phyloP scores from a whole-genome alignment of 441 rosid genomes.

The Populus hybrid region DNA sequence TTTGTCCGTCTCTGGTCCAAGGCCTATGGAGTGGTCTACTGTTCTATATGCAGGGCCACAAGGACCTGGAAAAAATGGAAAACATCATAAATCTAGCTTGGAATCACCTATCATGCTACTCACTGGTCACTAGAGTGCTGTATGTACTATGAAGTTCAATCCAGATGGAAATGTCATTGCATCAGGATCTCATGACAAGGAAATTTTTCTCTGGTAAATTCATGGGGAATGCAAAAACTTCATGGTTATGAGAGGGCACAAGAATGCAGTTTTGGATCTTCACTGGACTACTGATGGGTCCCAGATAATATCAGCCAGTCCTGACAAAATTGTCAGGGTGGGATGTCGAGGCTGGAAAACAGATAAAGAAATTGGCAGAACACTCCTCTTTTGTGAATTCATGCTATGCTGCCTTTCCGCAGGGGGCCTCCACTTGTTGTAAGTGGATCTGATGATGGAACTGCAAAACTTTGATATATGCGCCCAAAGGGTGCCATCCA shows the following conservation, averaged over 20 bases:
- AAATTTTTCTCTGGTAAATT: constrained; percentile 81
- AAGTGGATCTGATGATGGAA: constrained; percentile 95
- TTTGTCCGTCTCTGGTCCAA: constrained; percentile 57
- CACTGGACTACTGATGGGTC: constrained; percentile 91
- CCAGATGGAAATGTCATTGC: constrained; percentile 79
- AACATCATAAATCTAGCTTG: constrained; percentile 70
- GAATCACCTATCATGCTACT: constrained; percentile 91
- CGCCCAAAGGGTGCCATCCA: constrained; percentile 98
- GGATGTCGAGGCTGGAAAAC: constrained; percentile 91
- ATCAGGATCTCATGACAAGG: constrained; percentile 92
- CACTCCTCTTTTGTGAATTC: constrained; percentile 89
- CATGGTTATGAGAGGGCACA: constrained; percentile 93
- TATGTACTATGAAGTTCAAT: constrained; percentile 87
- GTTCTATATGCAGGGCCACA: constrained; percentile 51
- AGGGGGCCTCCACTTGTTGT: constrained; percentile 89
- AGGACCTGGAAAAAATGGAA: constrained; percentile 56
- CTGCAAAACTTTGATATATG: constrained; percentile 97
- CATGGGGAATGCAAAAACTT: constrained; percentile 91
- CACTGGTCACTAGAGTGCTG: constrained; percentile 76
- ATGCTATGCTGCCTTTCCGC: constrained; percentile 84
- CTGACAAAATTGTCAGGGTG: constrained; percentile 82
- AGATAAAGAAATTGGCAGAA: constrained; percentile 93
- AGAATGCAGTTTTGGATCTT: constrained; percentile 87
- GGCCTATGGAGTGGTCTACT: constrained; percentile 91
- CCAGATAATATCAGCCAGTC: constrained; percentile 83